Base-by-base conservation (phyloP, 192 early-diverging fungal species). In the Linnemannia schmuckeri region DNA sequence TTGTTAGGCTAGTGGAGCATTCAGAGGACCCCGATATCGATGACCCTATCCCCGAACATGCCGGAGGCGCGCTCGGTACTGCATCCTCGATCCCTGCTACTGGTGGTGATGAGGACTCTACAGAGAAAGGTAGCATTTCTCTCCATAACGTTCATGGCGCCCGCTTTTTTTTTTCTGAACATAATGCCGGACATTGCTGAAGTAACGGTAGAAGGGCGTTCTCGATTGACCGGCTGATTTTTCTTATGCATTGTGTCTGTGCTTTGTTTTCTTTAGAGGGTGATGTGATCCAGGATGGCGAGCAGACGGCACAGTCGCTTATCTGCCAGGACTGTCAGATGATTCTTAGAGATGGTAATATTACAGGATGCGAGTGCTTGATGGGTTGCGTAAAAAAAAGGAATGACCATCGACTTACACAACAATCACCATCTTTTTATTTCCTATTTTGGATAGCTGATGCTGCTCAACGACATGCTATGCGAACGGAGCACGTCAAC, bases 281-380 rank as follows among this genome's bases (percentile, higher is more conserved):
- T 38, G 95, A 91, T 57, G 93, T 93, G 63, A 95, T 96, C 78
- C 82, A 91, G 27, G 91, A 91, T 76, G 93, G 93, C 17, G 93
- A 96, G 76, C 95, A 93, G 70, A 97, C 95, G 20, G 95, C 97
- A 1, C 93, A 97, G 57, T 94, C 93, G 54, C 89, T 97, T 41
- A 85, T 93, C 46, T 97, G 97, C 87, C 93, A 97, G 63, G 97
- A 97, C 75, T 97, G 97, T 77, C 91, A 93, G 54, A 92, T 94
- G 76, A 77, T 97, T n/a, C 89, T 97, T 54, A 88, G 93, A 49
- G 95, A 97, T 88, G 90, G 94, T 93, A 92, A 10, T 38, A 57
- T 30, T 72, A 0, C 24, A n/a, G 9, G 27, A 27, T 37, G 37
- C 37, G 37, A 37, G 37, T 37, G 3, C 37, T 37, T 37, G 37